Evolutionary conservation across 805 yeast genomes (phyloP).

Genomic region (Debaryomyces maramus): DNA sequence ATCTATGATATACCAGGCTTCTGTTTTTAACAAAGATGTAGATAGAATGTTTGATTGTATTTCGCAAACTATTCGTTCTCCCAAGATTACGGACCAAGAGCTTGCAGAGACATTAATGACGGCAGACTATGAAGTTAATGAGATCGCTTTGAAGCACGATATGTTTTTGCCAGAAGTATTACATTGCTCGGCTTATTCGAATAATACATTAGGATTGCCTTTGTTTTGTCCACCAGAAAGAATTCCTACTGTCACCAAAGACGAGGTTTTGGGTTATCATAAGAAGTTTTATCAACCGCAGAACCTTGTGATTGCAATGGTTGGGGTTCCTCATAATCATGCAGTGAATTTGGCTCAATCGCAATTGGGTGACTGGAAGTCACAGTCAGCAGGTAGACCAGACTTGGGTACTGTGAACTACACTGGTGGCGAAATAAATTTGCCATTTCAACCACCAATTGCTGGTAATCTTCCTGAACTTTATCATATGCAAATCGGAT

Average conservation of each 20-base stretch:
- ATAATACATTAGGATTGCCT: slow-evolving; percentile 82
- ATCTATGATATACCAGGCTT: slow-evolving; percentile 88
- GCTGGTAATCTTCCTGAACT: slow-evolving; percentile 66
- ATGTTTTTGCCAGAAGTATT: slow-evolving; percentile 85
- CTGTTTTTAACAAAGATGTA: slow-evolving; percentile 85
- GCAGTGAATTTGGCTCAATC: slow-evolving; percentile 65
- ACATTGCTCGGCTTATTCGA: slow-evolving; percentile 75
- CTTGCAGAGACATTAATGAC: slow-evolving; percentile 69
- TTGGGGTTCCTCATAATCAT: slow-evolving; percentile 72
- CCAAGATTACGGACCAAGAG: slow-evolving; percentile 67
- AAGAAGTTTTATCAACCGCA: slow-evolving; percentile 71
- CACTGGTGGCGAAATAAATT: slow-evolving; percentile 49
- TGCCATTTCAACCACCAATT: slow-evolving; percentile 42
- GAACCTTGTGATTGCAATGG: slow-evolving; percentile 79
- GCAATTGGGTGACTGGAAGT: slow-evolving; percentile 62
- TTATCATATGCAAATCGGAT: slow-evolving; percentile 82
- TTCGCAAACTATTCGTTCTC: slow-evolving; percentile 74
- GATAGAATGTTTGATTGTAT: slow-evolving; percentile 75
- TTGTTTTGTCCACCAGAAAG: slow-evolving; percentile 75
- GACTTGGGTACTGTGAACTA: slow-evolving; percentile 57
- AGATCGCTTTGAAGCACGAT: slow-evolving; percentile 81
- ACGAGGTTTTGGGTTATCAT: slow-evolving; percentile 61
- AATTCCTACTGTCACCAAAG: slow-evolving; percentile 53
- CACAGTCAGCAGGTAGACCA: slow-evolving; percentile 14
- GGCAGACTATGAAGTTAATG: slow-evolving; percentile 79